These are phyloP conservation scores for Medicago ruthenica DNA, from an alignment of 306 rosid genomes.

Conservation along the genomic window DNA sequence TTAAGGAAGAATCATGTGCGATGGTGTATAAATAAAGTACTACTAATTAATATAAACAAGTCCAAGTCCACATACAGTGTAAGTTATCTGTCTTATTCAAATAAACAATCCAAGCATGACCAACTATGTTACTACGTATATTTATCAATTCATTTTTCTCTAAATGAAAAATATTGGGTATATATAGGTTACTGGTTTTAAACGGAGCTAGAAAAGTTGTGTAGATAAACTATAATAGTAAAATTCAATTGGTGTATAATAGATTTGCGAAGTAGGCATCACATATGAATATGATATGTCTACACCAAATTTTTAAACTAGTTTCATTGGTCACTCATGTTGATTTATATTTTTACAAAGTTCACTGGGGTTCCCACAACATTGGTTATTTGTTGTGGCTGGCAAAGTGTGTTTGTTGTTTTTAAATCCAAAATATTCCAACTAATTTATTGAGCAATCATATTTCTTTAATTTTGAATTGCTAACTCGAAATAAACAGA, in stretches of 20 bases:
- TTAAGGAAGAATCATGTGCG: conserved; percentile 8
- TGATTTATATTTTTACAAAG: not conserved
- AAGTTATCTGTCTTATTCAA: conserved; percentile 31
- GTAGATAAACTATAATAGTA: not conserved
- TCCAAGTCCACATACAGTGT: not conserved
- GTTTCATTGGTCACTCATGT: not conserved
- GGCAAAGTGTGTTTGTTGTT: conserved; percentile 9
- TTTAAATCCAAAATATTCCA: not conserved
- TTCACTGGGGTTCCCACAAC: no score
- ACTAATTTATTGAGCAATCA: no score
- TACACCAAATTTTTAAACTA: not conserved
- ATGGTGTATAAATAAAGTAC: conserved; percentile 5
- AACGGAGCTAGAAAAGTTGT: not conserved
- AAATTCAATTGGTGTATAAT: not conserved
- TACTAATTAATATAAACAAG: not conserved
- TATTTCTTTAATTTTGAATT: not conserved
- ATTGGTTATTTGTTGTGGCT: not conserved
- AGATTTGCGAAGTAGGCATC: no score
- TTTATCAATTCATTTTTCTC: conserved; percentile 1
- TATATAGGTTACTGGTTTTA: conserved; percentile 6
- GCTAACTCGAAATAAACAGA: not conserved
- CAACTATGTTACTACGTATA: not conserved
- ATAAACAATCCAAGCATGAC: not conserved
- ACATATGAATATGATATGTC: no score
- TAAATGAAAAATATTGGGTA: not conserved